Conservation (phyloP, 495 filamentous ascomycete genomes). For the Neurospora sp. region DNA sequence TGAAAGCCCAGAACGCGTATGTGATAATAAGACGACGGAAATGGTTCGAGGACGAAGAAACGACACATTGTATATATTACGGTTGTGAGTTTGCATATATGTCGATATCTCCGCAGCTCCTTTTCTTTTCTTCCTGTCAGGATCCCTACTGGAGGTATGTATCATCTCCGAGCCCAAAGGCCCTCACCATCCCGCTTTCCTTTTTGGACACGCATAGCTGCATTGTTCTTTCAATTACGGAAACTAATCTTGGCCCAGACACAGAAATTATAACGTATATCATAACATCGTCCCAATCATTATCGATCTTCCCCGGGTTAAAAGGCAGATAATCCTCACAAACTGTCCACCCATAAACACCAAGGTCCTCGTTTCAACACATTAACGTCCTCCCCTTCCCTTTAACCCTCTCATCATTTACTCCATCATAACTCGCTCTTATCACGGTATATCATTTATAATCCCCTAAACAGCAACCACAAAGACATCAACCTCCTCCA, state of each 20-base stretch:
- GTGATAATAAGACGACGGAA: neutral
- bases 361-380: neutral
- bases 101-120: neutral
- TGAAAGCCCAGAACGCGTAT: neutral
- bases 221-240: neutral
- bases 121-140: neutral
- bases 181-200: neutral
- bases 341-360: neutral
- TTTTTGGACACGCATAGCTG: neutral
- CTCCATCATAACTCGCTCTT: neutral
- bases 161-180: neutral
- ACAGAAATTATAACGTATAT: neutral
- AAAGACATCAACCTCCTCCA: too few relatives aligned
- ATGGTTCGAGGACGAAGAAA: neutral
- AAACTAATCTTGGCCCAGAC: neutral
- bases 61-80: neutral
- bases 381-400: neutral
- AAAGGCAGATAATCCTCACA: neutral
- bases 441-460: neutral
- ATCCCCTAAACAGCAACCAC: neutral
- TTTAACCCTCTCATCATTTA: too few relatives aligned
- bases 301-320: neutral
- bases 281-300: neutral
- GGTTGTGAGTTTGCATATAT: neutral
- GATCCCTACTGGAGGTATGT: neutral